These are phyloP conservation scores for Syncephalastrum monosporum DNA, from an alignment of 371 early-diverging fungal species.

Conservation along the genomic window DNA sequence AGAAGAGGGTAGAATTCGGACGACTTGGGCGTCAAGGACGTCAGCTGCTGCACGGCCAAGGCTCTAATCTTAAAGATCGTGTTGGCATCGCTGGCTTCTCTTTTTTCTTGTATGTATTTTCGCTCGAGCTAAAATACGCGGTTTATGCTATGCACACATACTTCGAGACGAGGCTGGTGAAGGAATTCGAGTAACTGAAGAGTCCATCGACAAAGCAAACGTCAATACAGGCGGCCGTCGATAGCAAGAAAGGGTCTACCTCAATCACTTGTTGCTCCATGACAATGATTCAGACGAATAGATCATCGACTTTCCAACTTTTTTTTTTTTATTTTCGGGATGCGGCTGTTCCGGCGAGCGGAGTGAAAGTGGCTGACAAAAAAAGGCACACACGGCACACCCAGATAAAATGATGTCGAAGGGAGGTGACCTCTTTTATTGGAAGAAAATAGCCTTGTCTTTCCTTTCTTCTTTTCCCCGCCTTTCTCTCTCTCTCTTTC, in stretches of 20 bases:
- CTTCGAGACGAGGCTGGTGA: conserved; percentile 63
- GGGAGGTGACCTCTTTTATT: no score
- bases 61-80: conserved; percentile 61
- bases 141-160: conserved; percentile 25
- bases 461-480: no score
- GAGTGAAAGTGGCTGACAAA: no score
- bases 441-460: no score
- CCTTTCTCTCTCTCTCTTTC: no score
- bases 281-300: no score
- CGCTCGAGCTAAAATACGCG: not conserved
- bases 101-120: no score
- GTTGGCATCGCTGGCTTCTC: not conserved
- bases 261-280: conserved; percentile 28
- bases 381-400: no score
- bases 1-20: conserved; percentile 66
- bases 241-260: conserved; percentile 4
- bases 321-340: no score
- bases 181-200: conserved; percentile 60
- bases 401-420: no score
- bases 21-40: conserved; percentile 66
- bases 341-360: no score
- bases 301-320: no score
- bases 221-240: not conserved
- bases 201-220: not conserved
- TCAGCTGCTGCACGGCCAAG: conserved; percentile 78